Evolutionary conservation across 2,329 filamentous ascomycete genomes (phyloP).

Genomic region (Fusarium sulawesiense): DNA sequence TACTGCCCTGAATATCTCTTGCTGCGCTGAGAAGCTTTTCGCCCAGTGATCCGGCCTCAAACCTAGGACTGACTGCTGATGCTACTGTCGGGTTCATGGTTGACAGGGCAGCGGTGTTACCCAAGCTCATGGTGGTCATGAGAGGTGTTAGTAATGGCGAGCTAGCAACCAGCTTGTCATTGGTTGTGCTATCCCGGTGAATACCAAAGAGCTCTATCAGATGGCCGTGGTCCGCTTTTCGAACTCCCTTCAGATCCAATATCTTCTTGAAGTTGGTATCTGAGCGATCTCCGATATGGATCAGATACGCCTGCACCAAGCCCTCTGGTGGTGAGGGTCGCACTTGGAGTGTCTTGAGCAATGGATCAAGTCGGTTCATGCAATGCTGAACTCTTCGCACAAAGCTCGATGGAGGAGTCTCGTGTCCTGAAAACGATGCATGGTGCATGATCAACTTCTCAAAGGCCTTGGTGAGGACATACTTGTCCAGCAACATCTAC

Average conservation of each 20-base stretch:
- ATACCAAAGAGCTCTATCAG: conserved; percentile 86
- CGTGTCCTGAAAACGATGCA: conserved; percentile 58
- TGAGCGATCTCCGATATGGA: conserved; percentile 93
- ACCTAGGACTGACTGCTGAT: conserved; percentile 62
- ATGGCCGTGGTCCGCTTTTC: conserved; percentile 82
- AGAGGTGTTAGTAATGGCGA: conserved; percentile 79
- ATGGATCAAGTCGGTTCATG: conserved; percentile 88
- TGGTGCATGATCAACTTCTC: conserved; percentile 75
- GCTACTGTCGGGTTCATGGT: conserved; percentile 58
- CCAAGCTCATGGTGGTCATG: conserved; percentile 58
- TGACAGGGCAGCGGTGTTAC: conserved; percentile 52
- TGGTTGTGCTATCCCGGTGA: conserved; percentile 80
- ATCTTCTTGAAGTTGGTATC: conserved; percentile 97
- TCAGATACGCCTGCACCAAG: conserved; percentile 95
- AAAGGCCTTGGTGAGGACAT: conserved; percentile 85
- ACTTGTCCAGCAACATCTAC: conserved; percentile 95
- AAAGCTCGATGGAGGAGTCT: conserved; percentile 69
- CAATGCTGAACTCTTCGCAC: conserved; percentile 86
- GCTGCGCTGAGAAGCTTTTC: conserved; percentile 90
- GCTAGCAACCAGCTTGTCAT: conserved; percentile 75
- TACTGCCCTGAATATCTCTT: conserved; percentile 75
- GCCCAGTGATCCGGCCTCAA: conserved; percentile 85
- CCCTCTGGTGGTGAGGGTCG: conserved; percentile 91
- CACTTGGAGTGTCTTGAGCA: conserved; percentile 97
- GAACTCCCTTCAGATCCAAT: conserved; percentile 92